Percentiles rank a stretch among this genome's conserved stretches.
Evolutionary conservation across 441 rosid genomes (phyloP).

Genomic region (Breynia disticha): DNA sequence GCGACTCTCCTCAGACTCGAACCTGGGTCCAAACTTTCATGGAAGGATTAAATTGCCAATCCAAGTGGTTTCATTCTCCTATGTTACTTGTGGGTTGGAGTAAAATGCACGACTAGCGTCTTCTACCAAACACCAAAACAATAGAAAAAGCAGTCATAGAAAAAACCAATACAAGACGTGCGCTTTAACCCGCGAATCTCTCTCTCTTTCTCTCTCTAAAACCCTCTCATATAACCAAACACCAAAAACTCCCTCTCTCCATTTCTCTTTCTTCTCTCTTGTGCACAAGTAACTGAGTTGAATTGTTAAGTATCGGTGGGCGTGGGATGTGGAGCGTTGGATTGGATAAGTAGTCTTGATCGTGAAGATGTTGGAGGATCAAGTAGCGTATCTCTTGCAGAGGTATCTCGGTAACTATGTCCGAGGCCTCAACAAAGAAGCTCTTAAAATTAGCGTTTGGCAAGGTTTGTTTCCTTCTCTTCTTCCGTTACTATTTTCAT

Average conservation of each 20-base stretch:
- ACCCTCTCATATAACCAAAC: not conserved
- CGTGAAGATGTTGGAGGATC: conserved; percentile 90
- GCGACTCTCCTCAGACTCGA: too few species aligned
- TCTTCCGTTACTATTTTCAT: not conserved
- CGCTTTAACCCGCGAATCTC: conserved; percentile 1
- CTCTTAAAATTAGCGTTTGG: conserved; percentile 97
- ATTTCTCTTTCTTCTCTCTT: not conserved
- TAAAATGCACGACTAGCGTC: too few species aligned
- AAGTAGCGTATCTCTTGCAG: conserved; percentile 82
- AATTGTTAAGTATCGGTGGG: not conserved
- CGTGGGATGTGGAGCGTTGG: not conserved
- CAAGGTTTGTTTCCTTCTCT: conserved; percentile 36
- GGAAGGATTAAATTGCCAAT: too few species aligned
- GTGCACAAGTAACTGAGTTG: not conserved
- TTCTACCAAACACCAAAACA: too few species aligned
- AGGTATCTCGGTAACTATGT: conserved; percentile 87
- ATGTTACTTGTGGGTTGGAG: too few species aligned
- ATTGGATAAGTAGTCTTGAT: not conserved
- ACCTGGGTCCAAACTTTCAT: too few species aligned
- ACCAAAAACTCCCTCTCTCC: not conserved
- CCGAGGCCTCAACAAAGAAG: conserved; percentile 79
- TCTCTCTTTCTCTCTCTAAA: not conserved
- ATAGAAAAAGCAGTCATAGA: too few species aligned
- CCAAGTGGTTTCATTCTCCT: too few species aligned
- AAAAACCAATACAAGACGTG: not conserved